A percentile compares a stretch with the other conserved stretches of the same genome.
These are phyloP conservation scores for Fusarium palustre DNA, from an alignment of 2,329 filamentous ascomycete species.

Conservation along the genomic window DNA sequence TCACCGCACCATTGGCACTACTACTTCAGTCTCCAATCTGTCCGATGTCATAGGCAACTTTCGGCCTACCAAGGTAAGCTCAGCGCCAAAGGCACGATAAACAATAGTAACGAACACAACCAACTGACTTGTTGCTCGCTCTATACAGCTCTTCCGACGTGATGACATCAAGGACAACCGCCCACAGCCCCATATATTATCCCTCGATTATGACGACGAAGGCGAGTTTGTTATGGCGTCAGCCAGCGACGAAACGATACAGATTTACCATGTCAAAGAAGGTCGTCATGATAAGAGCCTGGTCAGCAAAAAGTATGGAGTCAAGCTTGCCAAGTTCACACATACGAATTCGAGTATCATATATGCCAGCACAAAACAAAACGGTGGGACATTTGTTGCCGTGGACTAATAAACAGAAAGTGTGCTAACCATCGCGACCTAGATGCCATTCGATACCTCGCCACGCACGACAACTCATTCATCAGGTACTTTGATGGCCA, in stretches of 20 bases:
- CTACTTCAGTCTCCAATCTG: conserved; percentile 71
- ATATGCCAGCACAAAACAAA: conserved; percentile 95
- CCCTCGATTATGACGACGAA: conserved; percentile 95
- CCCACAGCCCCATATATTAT: conserved; percentile 76
- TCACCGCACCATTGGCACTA: conserved; percentile 59
- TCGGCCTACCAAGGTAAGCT: conserved; percentile 81
- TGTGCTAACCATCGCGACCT: neutral
- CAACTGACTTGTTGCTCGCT: neutral
- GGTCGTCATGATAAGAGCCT: conserved; percentile 90
- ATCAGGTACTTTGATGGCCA: conserved; percentile 97
- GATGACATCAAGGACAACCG: conserved; percentile 66
- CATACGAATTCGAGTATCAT: conserved; percentile 92
- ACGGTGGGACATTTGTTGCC: conserved; percentile 65
- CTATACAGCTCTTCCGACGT: conserved; percentile 66
- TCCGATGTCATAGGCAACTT: conserved; percentile 82
- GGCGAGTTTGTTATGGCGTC: conserved; percentile 93
- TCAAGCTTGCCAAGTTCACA: conserved; percentile 92
- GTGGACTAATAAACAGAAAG: neutral
- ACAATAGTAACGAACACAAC: neutral
- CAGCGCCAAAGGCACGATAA: neutral
- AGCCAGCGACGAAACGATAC: conserved; percentile 93
- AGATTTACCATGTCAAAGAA: conserved; percentile 93
- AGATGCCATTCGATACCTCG: conserved; percentile 88
- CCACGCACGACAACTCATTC: conserved; percentile 94
- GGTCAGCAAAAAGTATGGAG: conserved; percentile 96